Percentiles rank a stretch among this genome's conserved stretches.
Conservation (phyloP, 768 basidiomycete genomes). For the Collybiopsis luxurians region DNA sequence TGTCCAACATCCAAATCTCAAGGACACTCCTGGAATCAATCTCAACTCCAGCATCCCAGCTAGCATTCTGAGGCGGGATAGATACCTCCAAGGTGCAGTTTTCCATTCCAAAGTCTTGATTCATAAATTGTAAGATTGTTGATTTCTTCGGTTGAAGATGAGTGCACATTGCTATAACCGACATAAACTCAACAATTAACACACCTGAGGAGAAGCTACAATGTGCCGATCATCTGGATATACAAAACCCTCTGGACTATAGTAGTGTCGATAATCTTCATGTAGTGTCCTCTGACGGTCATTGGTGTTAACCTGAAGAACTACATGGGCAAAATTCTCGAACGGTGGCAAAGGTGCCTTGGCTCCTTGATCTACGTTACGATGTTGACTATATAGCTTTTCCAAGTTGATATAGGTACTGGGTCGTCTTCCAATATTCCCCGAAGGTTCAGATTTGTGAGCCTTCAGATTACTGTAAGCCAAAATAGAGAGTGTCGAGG, state of each 20-base stretch:
- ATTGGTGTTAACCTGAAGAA: neutral
- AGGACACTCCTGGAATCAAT: neutral
- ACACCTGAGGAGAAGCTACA: neutral
- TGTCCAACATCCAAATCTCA: neutral
- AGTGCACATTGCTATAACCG: neutral
- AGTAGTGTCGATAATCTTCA: conserved; percentile 1
- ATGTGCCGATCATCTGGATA: conserved; percentile 8
- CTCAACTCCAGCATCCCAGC: neutral
- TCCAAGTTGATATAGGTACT: neutral
- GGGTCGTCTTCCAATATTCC: neutral
- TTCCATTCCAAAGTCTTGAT: neutral
- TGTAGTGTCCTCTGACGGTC: neutral
- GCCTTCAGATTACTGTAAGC: too few species aligned
- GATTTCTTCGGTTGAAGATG: neutral
- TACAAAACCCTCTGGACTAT: neutral
- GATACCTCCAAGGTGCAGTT: neutral
- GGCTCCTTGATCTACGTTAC: neutral
- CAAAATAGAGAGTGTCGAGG: too few species aligned
- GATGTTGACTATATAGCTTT: neutral
- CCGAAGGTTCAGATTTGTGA: neutral
- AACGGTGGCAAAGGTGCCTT: neutral
- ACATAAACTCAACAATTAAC: neutral
- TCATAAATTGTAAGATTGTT: neutral
- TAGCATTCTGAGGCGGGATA: neutral
- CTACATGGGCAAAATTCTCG: conserved; percentile 2